Conservation (phyloP, 2,329 filamentous ascomycete species). For the Helicocarpus griseus region DNA sequence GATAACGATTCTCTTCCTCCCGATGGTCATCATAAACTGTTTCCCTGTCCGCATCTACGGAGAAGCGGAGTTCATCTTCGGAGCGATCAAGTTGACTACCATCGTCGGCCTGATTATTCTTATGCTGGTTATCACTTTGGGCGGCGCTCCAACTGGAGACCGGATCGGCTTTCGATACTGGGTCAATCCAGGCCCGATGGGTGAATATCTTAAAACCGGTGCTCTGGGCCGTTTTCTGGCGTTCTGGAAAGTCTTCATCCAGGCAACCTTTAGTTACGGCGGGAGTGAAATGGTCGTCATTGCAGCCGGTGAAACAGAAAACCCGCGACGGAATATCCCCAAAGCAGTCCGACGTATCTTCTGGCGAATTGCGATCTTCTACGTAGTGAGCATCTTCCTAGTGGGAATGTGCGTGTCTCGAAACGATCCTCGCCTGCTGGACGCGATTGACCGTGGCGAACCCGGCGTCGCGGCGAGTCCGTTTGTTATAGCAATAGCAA, state of each 20-base stretch:
- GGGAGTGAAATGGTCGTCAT: constrained; percentile 43
- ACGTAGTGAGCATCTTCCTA: constrained; percentile 25
- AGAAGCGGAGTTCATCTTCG: constrained; percentile 35
- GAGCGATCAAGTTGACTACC: constrained; percentile 41
- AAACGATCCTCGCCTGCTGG: constrained; percentile 21
- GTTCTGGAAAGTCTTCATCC: constrained; percentile 39
- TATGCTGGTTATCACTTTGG: constrained; percentile 42
- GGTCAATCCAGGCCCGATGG: constrained; percentile 39
- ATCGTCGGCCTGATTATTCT: constrained; percentile 43
- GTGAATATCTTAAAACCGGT: constrained; percentile 27
- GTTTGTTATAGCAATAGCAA: constrained; percentile 43
- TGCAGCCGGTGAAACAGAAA: constrained; percentile 39
- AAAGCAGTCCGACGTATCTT: constrained; percentile 36
- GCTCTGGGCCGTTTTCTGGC: constrained; percentile 44
- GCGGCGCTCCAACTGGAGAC: constrained; percentile 35
- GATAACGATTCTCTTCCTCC: constrained; percentile 17
- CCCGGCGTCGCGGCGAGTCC: constrained; percentile 37
- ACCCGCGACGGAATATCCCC: constrained; percentile 32
- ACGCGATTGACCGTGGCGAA: constrained; percentile 25
- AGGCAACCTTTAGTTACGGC: constrained; percentile 42
- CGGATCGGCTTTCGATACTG: constrained; percentile 41
- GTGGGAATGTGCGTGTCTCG: constrained; percentile 31
- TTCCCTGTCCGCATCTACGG: constrained; percentile 16
- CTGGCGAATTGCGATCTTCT: constrained; percentile 36
- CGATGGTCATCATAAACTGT: constrained; percentile 14